These are phyloP conservation scores for Strobilomyces dryophilus DNA, from an alignment of 768 basidiomycete genomes.

Conservation along the genomic window DNA sequence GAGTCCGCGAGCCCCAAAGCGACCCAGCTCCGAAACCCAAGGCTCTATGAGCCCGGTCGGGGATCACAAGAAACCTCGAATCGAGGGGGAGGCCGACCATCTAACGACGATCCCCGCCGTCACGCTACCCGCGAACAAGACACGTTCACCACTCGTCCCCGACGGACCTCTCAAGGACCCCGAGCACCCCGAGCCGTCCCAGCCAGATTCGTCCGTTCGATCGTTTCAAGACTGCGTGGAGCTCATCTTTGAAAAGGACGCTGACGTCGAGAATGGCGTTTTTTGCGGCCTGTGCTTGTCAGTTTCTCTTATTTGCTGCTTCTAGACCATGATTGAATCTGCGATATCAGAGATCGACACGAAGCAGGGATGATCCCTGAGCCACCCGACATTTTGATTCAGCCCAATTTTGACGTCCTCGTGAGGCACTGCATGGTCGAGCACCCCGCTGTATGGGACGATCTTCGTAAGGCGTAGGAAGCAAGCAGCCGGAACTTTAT, in stretches of 20 bases:
- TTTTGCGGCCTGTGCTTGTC: conserved; percentile 53
- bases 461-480: conserved; percentile 26
- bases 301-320: conserved; percentile 22
- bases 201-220: conserved; percentile 22
- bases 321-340: not conserved
- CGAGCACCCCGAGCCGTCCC: not conserved
- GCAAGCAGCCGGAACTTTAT: conserved; percentile 2
- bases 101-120: not conserved
- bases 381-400: conserved; percentile 26
- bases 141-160: not conserved
- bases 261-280: conserved; percentile 24
- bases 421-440: conserved; percentile 44
- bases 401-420: conserved; percentile 38
- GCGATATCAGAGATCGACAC: conserved; percentile 21
- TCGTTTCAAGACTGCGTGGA: conserved; percentile 43
- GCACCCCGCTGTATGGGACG: conserved; percentile 50
- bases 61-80: conserved; percentile 20
- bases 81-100: conserved; percentile 4
- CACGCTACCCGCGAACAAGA: not conserved
- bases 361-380: conserved; percentile 26
- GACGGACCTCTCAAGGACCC: not conserved
- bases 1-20: conserved; percentile 12
- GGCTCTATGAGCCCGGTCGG: conserved; percentile 4
- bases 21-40: conserved; percentile 13
- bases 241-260: conserved; percentile 32